These are phyloP conservation scores for Amanita jacksonii DNA, from an alignment of 768 basidiomycete genomes.

Conservation along the genomic window DNA sequence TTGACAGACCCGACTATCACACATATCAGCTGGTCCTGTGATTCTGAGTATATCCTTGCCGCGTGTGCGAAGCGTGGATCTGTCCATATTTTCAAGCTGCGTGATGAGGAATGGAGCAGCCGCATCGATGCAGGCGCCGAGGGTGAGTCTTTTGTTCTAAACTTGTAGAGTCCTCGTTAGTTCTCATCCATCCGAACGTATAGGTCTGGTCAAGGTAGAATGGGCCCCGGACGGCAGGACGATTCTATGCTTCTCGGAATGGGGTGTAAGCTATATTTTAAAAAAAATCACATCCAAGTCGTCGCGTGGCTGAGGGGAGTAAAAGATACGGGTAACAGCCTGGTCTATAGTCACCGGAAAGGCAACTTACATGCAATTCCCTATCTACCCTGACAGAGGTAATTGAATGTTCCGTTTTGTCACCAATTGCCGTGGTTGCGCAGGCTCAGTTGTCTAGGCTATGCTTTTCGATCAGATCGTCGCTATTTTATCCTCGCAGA, in stretches of 20 bases:
- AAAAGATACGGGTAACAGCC: conserved; percentile 82
- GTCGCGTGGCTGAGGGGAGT: no score
- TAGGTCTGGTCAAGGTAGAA: conserved; percentile 74
- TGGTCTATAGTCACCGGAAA: conserved; percentile 73
- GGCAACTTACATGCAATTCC: conserved; percentile 81
- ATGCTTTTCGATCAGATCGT: conserved; percentile 70
- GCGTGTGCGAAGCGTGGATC: conserved; percentile 63
- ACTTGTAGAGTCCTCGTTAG: not conserved
- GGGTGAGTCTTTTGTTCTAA: conserved; percentile 23
- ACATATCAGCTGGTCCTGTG: conserved; percentile 77
- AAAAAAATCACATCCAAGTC: no score
- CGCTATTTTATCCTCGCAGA: conserved; percentile 83
- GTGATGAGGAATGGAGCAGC: conserved; percentile 71
- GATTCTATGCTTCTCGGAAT: conserved; percentile 85
- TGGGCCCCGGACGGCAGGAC: conserved; percentile 85
- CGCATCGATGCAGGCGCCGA: conserved; percentile 76
- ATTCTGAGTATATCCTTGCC: conserved; percentile 80
- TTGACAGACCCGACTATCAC: conserved; percentile 44
- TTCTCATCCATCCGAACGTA: conserved; percentile 3
- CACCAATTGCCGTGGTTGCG: no score
- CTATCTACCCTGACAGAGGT: conserved; percentile 77
- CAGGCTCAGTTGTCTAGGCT: conserved; percentile 35
- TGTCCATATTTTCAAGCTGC: conserved; percentile 71
- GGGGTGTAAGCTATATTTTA: conserved; percentile 93
- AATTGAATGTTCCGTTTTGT: conserved; percentile 9